Conservation (phyloP, 108 stramenopile genomes). For the Nitzschia sp. region DNA sequence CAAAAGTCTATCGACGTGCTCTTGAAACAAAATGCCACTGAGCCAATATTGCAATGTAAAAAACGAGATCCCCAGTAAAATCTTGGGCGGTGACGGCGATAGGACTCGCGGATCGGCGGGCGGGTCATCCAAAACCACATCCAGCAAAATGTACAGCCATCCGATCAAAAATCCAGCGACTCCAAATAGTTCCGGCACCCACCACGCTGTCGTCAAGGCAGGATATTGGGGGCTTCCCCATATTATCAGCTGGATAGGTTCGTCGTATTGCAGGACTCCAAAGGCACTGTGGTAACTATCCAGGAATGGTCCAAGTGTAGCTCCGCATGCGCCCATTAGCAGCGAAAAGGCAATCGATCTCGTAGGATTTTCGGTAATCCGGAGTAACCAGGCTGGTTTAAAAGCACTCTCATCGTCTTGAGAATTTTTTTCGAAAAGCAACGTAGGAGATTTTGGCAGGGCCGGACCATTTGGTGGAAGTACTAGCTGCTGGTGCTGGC, state of each 20-base stretch:
- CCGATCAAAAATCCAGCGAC: conserved; percentile 88
- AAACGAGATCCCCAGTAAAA: conserved; percentile 71
- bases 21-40: conserved; percentile 56
- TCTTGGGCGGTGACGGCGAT: conserved; percentile 44
- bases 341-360: conserved; percentile 50
- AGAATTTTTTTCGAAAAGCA: too few species aligned
- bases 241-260: conserved; percentile 55
- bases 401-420: too few species aligned
- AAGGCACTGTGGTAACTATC: conserved; percentile 83
- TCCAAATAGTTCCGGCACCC: conserved; percentile 86
- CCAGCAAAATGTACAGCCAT: conserved; percentile 78
- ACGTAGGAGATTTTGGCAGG: too few species aligned
- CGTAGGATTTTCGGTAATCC: conserved; percentile 24
- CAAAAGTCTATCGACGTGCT: conserved; percentile 48
- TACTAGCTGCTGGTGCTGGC: too few species aligned
- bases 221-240: conserved; percentile 50
- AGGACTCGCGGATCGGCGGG: neutral
- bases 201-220: conserved; percentile 76
- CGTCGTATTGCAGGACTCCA: conserved; percentile 78
- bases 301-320: conserved; percentile 80
- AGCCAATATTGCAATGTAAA: conserved; percentile 92
- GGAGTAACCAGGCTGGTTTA: too few species aligned
- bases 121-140: conserved; percentile 26
- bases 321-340: conserved; percentile 70
- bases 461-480: too few species aligned